Conservation (phyloP, 441 rosid genomes). For the Eruca vesicaria region DNA sequence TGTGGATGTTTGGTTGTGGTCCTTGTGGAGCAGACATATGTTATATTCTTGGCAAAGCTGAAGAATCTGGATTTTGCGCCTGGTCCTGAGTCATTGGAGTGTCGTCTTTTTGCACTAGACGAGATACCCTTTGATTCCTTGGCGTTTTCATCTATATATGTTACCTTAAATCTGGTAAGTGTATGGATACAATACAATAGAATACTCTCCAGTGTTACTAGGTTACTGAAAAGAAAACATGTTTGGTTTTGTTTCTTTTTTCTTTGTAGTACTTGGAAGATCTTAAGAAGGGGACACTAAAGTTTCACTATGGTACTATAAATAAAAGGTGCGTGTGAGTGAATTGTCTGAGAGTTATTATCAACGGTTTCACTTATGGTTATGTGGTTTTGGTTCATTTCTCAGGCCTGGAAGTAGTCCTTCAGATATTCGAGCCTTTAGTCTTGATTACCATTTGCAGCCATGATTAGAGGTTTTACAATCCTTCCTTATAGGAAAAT, state of each 20-base stretch:
- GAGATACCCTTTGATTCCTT: slow-evolving; percentile 87
- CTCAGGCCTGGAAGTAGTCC: slow-evolving; percentile 93
- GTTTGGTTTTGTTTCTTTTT: neutral
- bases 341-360: neutral
- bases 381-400: slow-evolving; percentile 19
- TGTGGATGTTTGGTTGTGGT: slow-evolving; percentile 10
- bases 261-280: slow-evolving; percentile 76
- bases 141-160: slow-evolving; percentile 91
- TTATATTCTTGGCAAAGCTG: slow-evolving; percentile 87
- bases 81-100: slow-evolving; percentile 92
- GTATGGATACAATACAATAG: slow-evolving; percentile 1
- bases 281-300: slow-evolving; percentile 54
- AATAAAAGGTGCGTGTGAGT: slow-evolving; percentile 62
- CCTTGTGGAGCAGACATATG: slow-evolving; percentile 65
- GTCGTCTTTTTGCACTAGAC: slow-evolving; percentile 74
- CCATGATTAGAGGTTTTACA: slow-evolving; percentile 40
- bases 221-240: neutral
- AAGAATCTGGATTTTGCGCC: slow-evolving; percentile 77
- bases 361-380: neutral
- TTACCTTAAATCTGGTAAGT: slow-evolving; percentile 76
- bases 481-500: neutral
- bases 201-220: neutral
- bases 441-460: slow-evolving; percentile 78
- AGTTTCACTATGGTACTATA: slow-evolving; percentile 87
- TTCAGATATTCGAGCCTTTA: slow-evolving; percentile 71